A percentile compares a stretch with the other conserved stretches of the same genome.
Evolutionary conservation across 192 early-diverging fungal genomes (phyloP).

Genomic region (Backusella australiensis): DNA sequence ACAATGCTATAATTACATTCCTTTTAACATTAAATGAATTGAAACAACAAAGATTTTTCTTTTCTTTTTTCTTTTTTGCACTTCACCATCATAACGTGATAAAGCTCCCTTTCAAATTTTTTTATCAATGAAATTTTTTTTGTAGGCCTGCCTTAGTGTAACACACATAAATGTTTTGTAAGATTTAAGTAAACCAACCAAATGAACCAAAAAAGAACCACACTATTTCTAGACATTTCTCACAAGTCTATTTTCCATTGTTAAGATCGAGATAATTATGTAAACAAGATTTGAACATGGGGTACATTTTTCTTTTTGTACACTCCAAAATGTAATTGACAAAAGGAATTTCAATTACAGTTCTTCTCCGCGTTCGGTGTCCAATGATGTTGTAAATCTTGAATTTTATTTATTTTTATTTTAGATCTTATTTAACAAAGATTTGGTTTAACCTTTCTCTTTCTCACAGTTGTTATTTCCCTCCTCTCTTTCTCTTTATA

Average conservation of each 20-base stretch:
- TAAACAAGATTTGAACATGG: neutral
- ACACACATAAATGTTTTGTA: neutral
- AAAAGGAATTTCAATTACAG: neutral
- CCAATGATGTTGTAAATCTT: constrained; percentile 5
- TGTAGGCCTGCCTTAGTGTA: neutral
- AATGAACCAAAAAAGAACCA: neutral
- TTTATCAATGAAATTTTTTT: neutral
- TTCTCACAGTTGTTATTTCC: neutral
- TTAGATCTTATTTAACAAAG: neutral
- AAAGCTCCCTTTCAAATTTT: neutral
- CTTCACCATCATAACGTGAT: neutral
- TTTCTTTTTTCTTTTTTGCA: neutral
- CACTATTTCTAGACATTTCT: neutral
- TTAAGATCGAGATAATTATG: neutral
- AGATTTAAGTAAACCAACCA: neutral
- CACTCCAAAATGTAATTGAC: neutral
- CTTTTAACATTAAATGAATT: neutral
- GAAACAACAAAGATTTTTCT: neutral
- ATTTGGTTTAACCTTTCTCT: neutral
- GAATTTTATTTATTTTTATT: neutral
- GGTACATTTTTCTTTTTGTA: neutral
- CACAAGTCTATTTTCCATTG: neutral
- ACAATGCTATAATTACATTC: neutral
- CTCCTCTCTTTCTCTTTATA: neutral
- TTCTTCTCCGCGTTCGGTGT: neutral